Percentiles rank a stretch among this genome's conserved stretches.
Evolutionary conservation across 1,284 basidiomycete genomes (phyloP).

Genomic region (Puccinia coronata): DNA sequence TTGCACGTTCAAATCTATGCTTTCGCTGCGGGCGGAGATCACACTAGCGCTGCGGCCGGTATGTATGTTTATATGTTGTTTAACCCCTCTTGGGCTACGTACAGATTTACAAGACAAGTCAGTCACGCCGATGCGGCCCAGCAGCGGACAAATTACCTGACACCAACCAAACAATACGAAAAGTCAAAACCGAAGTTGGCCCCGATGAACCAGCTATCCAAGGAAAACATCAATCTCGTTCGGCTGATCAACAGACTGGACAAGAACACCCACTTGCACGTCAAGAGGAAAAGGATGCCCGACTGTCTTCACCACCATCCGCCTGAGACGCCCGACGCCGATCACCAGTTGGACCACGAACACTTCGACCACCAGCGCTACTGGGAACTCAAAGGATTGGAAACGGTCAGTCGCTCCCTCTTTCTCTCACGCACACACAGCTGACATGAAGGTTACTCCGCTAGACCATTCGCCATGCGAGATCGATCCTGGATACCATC

Average conservation of each 20-base stretch:
- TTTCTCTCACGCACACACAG: neutral
- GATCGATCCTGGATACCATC: slow-evolving; percentile 22
- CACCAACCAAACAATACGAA: neutral
- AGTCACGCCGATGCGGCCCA: too few species aligned
- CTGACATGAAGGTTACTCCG: neutral
- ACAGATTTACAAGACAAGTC: too few species aligned
- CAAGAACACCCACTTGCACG: neutral
- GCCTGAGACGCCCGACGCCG: neutral
- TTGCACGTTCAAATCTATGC: too few species aligned
- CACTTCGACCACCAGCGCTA: slow-evolving; percentile 15
- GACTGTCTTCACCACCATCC: neutral
- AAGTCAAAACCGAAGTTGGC: neutral
- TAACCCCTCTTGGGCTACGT: too few species aligned
- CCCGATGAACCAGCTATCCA: slow-evolving; percentile 24
- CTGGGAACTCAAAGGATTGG: slow-evolving; percentile 29
- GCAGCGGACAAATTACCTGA: too few species aligned
- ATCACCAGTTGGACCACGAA: neutral
- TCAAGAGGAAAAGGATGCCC: neutral
- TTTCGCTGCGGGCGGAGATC: too few species aligned
- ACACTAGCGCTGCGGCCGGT: too few species aligned
- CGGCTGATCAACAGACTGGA: slow-evolving; percentile 31
- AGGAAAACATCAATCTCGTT: slow-evolving; percentile 20
- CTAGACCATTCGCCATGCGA: slow-evolving; percentile 28
- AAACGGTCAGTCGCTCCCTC: slow-evolving; percentile 1
- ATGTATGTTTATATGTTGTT: too few species aligned